Conservation (phyloP, 2,329 filamentous ascomycete genomes). For the Plenodomus lindquistii region DNA sequence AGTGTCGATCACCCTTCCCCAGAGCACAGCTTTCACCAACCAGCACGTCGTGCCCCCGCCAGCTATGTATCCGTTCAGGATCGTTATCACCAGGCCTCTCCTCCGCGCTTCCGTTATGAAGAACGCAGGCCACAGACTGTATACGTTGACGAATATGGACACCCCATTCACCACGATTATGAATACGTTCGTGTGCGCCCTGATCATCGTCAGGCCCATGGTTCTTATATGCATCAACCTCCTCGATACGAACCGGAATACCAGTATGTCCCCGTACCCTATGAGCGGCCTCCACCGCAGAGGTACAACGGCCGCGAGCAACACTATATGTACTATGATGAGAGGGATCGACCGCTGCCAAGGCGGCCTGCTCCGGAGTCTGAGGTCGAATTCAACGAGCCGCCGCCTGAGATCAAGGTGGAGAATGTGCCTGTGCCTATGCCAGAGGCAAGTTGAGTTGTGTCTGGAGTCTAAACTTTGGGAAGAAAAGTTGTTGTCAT, state of each 20-base stretch:
- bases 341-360: slow-evolving; percentile 27
- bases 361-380: slow-evolving; percentile 20
- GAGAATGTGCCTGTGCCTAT: slow-evolving; percentile 23
- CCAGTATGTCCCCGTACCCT: slow-evolving; percentile 34
- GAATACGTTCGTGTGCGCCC: slow-evolving; percentile 38
- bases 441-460: slow-evolving; percentile 11
- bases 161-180: slow-evolving; percentile 32
- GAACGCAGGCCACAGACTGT: slow-evolving; percentile 34
- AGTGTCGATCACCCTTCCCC: slow-evolving; percentile 34
- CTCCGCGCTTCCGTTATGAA: slow-evolving; percentile 36
- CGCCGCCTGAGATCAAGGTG: slow-evolving; percentile 31
- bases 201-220: slow-evolving; percentile 25
- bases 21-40: slow-evolving; percentile 30
- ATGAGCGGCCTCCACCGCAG: slow-evolving; percentile 31
- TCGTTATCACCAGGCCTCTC: slow-evolving; percentile 32
- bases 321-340: slow-evolving; percentile 40
- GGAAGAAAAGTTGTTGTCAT: not conserved
- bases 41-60: slow-evolving; percentile 22
- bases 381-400: slow-evolving; percentile 32
- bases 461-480: not conserved
- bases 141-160: slow-evolving; percentile 40
- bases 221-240: slow-evolving; percentile 21
- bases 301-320: slow-evolving; percentile 28
- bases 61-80: slow-evolving; percentile 43
- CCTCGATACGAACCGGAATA: slow-evolving; percentile 37